These are phyloP conservation scores for Setaria italica DNA, from an alignment of 202 grass and related monocot species.

Conservation along the genomic window DNA sequence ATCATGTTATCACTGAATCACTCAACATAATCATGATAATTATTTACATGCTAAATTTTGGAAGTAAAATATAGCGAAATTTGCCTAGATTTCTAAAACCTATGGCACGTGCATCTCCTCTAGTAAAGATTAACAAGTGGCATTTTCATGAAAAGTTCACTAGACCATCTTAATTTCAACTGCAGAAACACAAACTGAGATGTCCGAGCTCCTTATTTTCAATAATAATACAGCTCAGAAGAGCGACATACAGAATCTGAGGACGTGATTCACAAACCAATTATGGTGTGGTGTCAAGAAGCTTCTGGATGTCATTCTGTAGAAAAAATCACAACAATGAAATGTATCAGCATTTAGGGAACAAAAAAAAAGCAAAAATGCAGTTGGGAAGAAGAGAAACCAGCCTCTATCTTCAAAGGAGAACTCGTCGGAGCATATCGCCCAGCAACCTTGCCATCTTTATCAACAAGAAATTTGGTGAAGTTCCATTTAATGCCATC, in stretches of 20 bases:
- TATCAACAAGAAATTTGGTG: slow-evolving; percentile 70
- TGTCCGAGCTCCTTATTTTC: not conserved
- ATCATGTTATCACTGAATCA: too few species aligned
- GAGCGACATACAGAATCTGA: not conserved
- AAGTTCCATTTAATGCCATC: slow-evolving; percentile 87
- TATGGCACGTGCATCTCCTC: too few species aligned
- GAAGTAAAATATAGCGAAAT: too few species aligned
- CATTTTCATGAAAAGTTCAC: not conserved
- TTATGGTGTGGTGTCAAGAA: slow-evolving; percentile 44
- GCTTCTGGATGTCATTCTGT: slow-evolving; percentile 62
- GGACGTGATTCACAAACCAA: not conserved
- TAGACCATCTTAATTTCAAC: not conserved
- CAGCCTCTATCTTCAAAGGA: slow-evolving; percentile 66
- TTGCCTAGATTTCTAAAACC: too few species aligned
- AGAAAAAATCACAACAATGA: not conserved
- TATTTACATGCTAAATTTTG: too few species aligned
- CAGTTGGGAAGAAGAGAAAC: not conserved
- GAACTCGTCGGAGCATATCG: slow-evolving; percentile 64
- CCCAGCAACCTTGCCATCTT: slow-evolving; percentile 60
- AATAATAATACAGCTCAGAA: not conserved
- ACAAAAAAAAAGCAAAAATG: not conserved
- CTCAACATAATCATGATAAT: too few species aligned
- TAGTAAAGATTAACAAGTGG: too few species aligned
- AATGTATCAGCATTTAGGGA: not conserved
- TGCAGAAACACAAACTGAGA: not conserved